phyloP scores from a whole-genome alignment of 1,139 yeast genomes.

The Candida labiduridarum region DNA sequence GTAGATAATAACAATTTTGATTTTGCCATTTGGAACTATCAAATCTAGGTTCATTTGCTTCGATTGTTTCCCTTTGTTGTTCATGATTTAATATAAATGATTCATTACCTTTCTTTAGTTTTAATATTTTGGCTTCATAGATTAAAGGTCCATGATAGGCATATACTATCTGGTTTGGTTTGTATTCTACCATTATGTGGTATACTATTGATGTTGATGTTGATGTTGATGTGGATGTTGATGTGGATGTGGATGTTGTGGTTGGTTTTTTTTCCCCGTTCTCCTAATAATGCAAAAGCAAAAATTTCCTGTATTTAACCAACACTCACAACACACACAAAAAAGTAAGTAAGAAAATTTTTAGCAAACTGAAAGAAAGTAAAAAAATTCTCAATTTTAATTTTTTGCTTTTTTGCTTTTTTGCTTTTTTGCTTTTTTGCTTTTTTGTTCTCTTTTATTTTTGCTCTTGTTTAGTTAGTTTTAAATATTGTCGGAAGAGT shows the following conservation, averaged over 20 bases:
- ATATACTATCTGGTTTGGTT: slow-evolving; percentile 55
- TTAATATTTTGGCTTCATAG: slow-evolving; percentile 83
- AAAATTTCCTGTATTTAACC: neutral
- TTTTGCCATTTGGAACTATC: slow-evolving; percentile 14
- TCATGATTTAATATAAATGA: slow-evolving; percentile 15
- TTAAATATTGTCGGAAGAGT: too few species aligned
- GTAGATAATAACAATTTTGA: slow-evolving; percentile 58
- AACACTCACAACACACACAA: neutral
- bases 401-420: neutral
- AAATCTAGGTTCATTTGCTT: slow-evolving; percentile 14
- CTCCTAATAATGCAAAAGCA: neutral
- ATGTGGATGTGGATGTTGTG: too few species aligned
- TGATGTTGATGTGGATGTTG: too few species aligned
- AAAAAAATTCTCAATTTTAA: neutral
- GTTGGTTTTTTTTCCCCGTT: neutral
- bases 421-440: neutral
- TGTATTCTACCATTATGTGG: slow-evolving; percentile 16
- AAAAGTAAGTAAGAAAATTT: neutral
- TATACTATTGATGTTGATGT: neutral
- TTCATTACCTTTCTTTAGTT: slow-evolving; percentile 58
- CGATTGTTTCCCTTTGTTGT: slow-evolving; percentile 13
- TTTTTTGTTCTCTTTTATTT: too few species aligned
- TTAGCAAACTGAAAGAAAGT: neutral
- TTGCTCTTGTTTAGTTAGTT: too few species aligned
- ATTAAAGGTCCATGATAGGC: slow-evolving; percentile 92